A percentile compares a stretch with the other conserved stretches of the same genome.
These are phyloP conservation scores for Quercus rubra DNA, from an alignment of 306 rosid species.

Conservation along the genomic window DNA sequence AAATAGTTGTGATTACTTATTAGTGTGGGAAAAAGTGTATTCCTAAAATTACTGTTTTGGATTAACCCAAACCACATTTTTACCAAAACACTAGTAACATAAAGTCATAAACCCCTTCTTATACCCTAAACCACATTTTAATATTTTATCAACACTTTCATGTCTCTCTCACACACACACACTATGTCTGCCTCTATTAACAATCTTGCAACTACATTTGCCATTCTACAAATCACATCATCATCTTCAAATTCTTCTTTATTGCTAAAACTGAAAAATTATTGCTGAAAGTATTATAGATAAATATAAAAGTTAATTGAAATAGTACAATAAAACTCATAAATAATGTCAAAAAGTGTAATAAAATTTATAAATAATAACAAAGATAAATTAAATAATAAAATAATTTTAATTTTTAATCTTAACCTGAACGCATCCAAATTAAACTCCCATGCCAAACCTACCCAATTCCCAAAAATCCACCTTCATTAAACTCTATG, in stretches of 20 bases:
- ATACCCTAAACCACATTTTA: no score
- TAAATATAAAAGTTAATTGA: no score
- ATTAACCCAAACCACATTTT: no score
- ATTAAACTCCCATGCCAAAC: slow-evolving; percentile 5
- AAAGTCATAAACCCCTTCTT: neutral
- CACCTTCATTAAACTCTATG: slow-evolving; percentile 22
- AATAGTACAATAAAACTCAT: no score
- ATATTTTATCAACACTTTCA: neutral
- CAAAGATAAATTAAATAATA: no score
- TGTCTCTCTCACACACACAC: no score
- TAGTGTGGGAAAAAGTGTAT: no score
- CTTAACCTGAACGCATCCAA: accelerated
- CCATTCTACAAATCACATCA: slow-evolving; percentile 3
- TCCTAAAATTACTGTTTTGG: no score
- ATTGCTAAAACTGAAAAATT: neutral
- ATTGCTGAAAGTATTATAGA: accelerated
- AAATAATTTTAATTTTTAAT: no score
- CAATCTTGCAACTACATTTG: slow-evolving; percentile 34
- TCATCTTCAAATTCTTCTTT: slow-evolving; percentile 7
- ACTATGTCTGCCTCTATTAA: slow-evolving; percentile 27
- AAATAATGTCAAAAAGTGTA: no score
- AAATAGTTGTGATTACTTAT: no score
- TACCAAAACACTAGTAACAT: no score
- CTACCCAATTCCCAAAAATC: slow-evolving; percentile 1
- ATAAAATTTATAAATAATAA: accelerated